phyloP scores from a whole-genome alignment of 1,139 yeast genomes.

The Candida tetrigidarum region DNA sequence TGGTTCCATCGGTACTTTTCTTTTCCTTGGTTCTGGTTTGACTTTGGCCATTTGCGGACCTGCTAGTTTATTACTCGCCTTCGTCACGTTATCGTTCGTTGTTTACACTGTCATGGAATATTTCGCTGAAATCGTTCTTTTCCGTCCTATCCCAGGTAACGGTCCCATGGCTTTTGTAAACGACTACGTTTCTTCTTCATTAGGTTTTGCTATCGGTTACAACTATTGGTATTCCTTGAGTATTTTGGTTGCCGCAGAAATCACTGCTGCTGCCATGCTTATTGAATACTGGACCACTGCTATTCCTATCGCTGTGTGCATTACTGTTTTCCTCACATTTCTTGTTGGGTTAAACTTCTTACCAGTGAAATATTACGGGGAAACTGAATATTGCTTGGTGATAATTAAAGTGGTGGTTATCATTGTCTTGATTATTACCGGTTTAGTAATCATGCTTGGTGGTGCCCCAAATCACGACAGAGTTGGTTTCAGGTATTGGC shows the following conservation, averaged over 20 bases:
- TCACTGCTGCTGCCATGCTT: slow-evolving; percentile 58
- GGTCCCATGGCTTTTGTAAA: slow-evolving; percentile 44
- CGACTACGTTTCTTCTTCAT: slow-evolving; percentile 38
- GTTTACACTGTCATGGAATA: slow-evolving; percentile 61
- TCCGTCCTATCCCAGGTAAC: slow-evolving; percentile 54
- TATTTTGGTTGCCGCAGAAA: slow-evolving; percentile 53
- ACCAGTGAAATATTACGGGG: slow-evolving; percentile 61
- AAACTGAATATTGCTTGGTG: slow-evolving; percentile 70
- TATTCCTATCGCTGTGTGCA: slow-evolving; percentile 58
- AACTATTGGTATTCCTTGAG: slow-evolving; percentile 55
- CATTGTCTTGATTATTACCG: slow-evolving; percentile 43
- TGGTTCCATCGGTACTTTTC: slow-evolving; percentile 47
- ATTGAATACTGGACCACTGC: slow-evolving; percentile 60
- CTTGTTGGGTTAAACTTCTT: slow-evolving; percentile 43
- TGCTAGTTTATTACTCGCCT: slow-evolving; percentile 53
- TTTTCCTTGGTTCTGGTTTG: slow-evolving; percentile 53
- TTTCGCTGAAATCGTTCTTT: slow-evolving; percentile 66
- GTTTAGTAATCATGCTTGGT: slow-evolving; percentile 50
- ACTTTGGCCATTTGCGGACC: slow-evolving; percentile 54
- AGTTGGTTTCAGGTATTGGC: slow-evolving; percentile 67
- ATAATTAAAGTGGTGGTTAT: slow-evolving; percentile 50
- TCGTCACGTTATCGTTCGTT: slow-evolving; percentile 52
- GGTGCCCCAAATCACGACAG: slow-evolving; percentile 64
- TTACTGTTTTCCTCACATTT: slow-evolving; percentile 48
- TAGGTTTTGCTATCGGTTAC: slow-evolving; percentile 53